Evolutionary conservation across 2,329 filamentous ascomycete genomes (phyloP), one percentile per base, ranked within the genome.

Genomic region (Aulographum hederae): DNA sequence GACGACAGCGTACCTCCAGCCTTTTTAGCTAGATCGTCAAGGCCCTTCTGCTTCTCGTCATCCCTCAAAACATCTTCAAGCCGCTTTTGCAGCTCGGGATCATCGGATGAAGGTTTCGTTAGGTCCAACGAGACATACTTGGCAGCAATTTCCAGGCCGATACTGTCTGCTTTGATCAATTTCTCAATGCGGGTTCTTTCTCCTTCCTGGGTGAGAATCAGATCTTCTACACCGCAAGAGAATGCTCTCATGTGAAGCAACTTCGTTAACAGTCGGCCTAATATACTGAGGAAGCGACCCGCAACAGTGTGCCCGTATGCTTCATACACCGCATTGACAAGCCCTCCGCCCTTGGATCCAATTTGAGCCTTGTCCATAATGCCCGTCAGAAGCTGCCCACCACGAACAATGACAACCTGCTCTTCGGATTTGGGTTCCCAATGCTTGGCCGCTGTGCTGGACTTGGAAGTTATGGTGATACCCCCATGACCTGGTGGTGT

Each of bases 281-380:
- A 65, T 42, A 86, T 78, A 60, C 84, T 91, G 33, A 98, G 69
- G 6, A 93, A 61, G 47, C 81, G 82, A 20, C 89, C 86, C 14
- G 89, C 86, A 39, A 78, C 67, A 12, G 76, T 77, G 35, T 89
- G 78, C 2, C 91, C 89, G 48, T 94, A 94, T 2, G 85, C 72
- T 48, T 98, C 89, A 47, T 98, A 86, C 15, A 95, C 70, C 2
- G 84, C 75, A 49, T 98, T 89, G 37, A 98, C 73, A 28, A 98
- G 65, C 39, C 89, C 89, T 32, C 85, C 85, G 18, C 73, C 72
- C 37, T 72, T 78, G 23, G 85, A 84, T 33, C 89, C 89, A 36
- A 98, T 78, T 44, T 98, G 89, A 26, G 80, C 77, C 57, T 98
- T 98, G 52, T 98, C 91, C 18, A 98, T 65, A 43, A 98, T 91